Percentiles rank a stretch among this genome's conserved stretches.
Conservation (phyloP, 345 rosid genomes). For the Eucalyptus coolabah region DNA sequence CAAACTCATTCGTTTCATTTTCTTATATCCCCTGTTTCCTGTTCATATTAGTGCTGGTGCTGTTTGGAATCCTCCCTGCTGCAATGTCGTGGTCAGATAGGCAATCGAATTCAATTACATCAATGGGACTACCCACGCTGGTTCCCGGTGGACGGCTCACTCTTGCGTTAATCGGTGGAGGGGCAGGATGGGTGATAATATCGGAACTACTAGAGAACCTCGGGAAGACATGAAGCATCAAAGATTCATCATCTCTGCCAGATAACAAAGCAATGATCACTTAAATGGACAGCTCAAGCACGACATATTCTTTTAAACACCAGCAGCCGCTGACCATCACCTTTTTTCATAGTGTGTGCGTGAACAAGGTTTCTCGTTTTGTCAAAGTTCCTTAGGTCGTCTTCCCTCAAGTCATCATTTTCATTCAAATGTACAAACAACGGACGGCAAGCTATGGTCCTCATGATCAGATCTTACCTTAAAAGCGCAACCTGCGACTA, state of each 20-base stretch:
- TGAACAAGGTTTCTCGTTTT: neutral
- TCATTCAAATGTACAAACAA: neutral
- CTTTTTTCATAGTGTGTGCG: neutral
- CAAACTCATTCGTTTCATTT: neutral
- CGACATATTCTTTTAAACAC: neutral
- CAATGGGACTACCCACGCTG: constrained; percentile 21
- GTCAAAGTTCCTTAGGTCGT: neutral
- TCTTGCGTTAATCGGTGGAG: constrained; percentile 46
- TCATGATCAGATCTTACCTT: neutral
- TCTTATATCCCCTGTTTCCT: neutral
- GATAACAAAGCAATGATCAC: neutral
- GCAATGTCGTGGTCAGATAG: constrained; percentile 97
- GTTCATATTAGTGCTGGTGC: constrained; percentile 40
- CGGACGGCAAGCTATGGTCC: neutral
- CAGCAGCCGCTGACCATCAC: neutral
- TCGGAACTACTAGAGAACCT: constrained; percentile 40
- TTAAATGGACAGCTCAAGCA: neutral
- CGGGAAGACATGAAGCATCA: neutral
- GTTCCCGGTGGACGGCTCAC: constrained; percentile 74
- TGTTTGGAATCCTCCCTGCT: constrained; percentile 83
- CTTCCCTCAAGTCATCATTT: neutral
- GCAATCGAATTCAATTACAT: constrained; percentile 23
- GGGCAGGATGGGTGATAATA: constrained; percentile 47
- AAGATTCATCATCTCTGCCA: neutral
- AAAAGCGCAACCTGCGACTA: neutral